phyloP scores from a whole-genome alignment of 2,329 filamentous ascomycete genomes.

The Daldinia sp. region DNA sequence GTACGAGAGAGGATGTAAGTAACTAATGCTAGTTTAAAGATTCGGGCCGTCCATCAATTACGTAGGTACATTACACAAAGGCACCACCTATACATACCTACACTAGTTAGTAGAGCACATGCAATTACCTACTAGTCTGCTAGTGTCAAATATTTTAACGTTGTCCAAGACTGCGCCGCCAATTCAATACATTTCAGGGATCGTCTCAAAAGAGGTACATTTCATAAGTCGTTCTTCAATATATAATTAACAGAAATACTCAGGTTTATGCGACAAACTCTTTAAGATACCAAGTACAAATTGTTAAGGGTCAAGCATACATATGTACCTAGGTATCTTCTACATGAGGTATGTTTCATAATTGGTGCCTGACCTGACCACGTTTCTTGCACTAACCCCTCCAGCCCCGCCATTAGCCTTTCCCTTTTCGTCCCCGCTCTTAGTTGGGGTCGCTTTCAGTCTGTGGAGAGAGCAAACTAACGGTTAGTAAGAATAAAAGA shows the following conservation, averaged over 20 bases:
- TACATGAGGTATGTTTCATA: constrained; percentile 26
- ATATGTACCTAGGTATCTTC: no score
- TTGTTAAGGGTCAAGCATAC: constrained; percentile 9
- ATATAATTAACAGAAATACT: background rate
- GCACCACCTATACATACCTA: background rate
- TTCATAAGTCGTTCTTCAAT: no score
- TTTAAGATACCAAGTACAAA: background rate
- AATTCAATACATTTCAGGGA: constrained; percentile 1
- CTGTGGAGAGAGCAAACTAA: no score
- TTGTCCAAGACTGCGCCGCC: constrained; percentile 2
- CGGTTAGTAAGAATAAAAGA: no score
- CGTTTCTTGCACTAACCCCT: constrained; percentile 19
- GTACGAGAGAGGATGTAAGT: background rate
- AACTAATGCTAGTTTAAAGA: background rate
- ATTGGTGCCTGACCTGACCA: constrained; percentile 30
- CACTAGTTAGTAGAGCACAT: background rate
- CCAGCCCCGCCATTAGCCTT: constrained; percentile 25
- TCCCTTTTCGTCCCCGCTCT: background rate
- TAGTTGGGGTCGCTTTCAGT: background rate
- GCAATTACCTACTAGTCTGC: no score
- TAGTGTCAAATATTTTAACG: no score
- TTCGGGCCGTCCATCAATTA: constrained; percentile 22
- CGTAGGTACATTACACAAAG: no score
- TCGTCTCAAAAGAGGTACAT: background rate
- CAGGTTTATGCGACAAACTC: background rate